These are phyloP conservation scores for Apiospora phragmitis DNA, from an alignment of 2,329 filamentous ascomycete species.

Conservation along the genomic window DNA sequence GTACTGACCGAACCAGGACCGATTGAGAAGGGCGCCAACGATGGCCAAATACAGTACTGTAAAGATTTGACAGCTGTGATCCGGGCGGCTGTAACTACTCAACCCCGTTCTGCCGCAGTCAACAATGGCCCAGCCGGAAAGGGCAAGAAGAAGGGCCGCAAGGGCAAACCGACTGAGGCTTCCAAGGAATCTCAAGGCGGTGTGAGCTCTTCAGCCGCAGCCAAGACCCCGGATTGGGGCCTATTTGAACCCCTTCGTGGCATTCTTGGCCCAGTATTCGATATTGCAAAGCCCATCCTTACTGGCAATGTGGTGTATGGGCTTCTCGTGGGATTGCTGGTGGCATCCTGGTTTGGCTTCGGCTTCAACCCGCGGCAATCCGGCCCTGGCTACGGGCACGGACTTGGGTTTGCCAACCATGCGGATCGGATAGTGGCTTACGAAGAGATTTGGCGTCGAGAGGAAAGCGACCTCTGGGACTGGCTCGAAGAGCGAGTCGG, in stretches of 20 bases:
- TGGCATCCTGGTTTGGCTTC: constrained; percentile 73
- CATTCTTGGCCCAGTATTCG: constrained; percentile 67
- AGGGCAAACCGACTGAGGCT: constrained; percentile 53
- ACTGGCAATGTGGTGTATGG: constrained; percentile 77
- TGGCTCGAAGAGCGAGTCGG: constrained; percentile 89
- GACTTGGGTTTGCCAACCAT: constrained; percentile 41
- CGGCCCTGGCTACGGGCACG: constrained; percentile 38
- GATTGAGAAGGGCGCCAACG: constrained; percentile 93
- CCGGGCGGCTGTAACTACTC: constrained; percentile 70
- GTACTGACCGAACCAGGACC: constrained; percentile 61
- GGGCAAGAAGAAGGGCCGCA: constrained; percentile 62
- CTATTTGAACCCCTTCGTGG: constrained; percentile 75
- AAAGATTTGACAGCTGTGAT: constrained; percentile 77
- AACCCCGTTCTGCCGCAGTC: constrained; percentile 51
- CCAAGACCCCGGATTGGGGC: constrained; percentile 65
- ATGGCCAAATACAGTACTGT: constrained; percentile 82
- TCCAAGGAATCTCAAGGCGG: constrained; percentile 41
- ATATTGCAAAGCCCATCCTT: constrained; percentile 70
- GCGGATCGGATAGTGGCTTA: constrained; percentile 79
- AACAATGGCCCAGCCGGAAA: constrained; percentile 49
- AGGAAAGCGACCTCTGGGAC: constrained; percentile 88
- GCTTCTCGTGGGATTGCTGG: constrained; percentile 70
- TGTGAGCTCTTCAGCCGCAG: constrained; percentile 40
- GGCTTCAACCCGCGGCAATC: constrained; percentile 45
- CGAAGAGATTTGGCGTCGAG: constrained; percentile 86